Base-by-base conservation (phyloP, 2,329 filamentous ascomycete genomes). In the Fusarium miscanthi region DNA sequence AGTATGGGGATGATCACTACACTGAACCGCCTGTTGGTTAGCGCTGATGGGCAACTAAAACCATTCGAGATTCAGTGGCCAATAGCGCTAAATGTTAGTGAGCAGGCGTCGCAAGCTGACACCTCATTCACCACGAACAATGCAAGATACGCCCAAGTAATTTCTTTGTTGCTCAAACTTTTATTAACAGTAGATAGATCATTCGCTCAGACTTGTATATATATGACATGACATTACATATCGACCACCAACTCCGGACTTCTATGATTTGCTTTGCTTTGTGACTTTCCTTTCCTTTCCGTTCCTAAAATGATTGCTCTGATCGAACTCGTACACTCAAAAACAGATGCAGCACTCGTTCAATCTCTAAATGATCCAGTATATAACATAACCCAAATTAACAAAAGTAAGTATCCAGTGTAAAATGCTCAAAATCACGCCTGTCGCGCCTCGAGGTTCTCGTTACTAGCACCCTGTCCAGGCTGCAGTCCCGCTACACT, bases 401-500 rank as follows among this genome's bases (percentile, higher is more conserved):
- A 25, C 27, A 43, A 16, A 38, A 33, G 8, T 35, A 45, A 33
- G 8, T 35, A 45, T 17, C 37, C 37, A 42, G 2, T 33, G 21
- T 30, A 48, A 31, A 30, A 48, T 25, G 13, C 5, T 35, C 56
- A 25, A 31, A 27, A 23, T 59, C 38, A 67, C 16, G 63, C 35
- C 42, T 66, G 33, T 54, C 58, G 58, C 40, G 66, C 45, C 31
- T 59, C 66, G 11, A 52, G 51, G 19, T 71, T 66, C 57, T 72
- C 51, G 25, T 64, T 66, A 8, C 58, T 53, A 13, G 23, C 42
- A 14, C 41, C 54, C 40, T 74, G 59, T 13, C 63, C 64, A 19
- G 51, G 72, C 14, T 67, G 66, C 8, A 74, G 21, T 7, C 72
- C 72, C 19, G 59, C 72, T 8, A 74, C 54, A 49, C 72, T 74